A percentile compares a stretch with the other conserved stretches of the same genome.
phyloP scores from a whole-genome alignment of 2,329 filamentous ascomycete species.

The Sporothrix pallida region DNA sequence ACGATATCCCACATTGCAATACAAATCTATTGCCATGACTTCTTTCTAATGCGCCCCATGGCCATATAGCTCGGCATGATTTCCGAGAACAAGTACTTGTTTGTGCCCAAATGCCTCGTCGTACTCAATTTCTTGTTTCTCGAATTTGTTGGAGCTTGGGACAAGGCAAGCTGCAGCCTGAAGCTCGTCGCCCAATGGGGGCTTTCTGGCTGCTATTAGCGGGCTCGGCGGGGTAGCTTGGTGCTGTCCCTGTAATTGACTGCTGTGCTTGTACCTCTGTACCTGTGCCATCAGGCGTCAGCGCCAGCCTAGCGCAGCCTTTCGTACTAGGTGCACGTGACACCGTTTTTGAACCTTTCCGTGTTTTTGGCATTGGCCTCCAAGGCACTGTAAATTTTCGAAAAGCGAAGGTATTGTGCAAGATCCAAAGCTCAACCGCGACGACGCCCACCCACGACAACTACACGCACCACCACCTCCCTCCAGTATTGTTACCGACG shows the following conservation, averaged over 20 bases:
- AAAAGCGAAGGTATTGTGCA: background rate
- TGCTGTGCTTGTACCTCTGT: too few relatives aligned
- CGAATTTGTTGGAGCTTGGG: background rate
- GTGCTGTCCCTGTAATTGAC: background rate
- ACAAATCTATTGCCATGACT: background rate
- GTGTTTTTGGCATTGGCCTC: background rate
- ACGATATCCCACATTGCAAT: conserved; percentile 1
- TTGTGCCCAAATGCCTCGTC: background rate
- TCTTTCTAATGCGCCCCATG: background rate
- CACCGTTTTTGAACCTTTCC: background rate
- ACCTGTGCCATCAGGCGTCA: too few relatives aligned
- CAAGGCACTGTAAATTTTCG: conserved; percentile 10
- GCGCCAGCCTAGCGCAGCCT: conserved; percentile 13
- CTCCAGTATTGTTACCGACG: too few relatives aligned
- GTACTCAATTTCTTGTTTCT: background rate
- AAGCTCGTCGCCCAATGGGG: background rate
- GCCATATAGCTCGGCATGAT: background rate
- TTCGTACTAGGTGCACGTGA: conserved; percentile 14
- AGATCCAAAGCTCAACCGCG: background rate
- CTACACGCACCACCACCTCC: background rate
- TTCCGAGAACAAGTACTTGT: background rate
- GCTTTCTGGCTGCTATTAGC: background rate
- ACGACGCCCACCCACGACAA: background rate
- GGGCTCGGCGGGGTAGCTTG: conserved; percentile 27
- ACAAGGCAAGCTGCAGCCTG: background rate